phyloP scores from a whole-genome alignment of 1,284 basidiomycete genomes.

The Chiua sp. region DNA sequence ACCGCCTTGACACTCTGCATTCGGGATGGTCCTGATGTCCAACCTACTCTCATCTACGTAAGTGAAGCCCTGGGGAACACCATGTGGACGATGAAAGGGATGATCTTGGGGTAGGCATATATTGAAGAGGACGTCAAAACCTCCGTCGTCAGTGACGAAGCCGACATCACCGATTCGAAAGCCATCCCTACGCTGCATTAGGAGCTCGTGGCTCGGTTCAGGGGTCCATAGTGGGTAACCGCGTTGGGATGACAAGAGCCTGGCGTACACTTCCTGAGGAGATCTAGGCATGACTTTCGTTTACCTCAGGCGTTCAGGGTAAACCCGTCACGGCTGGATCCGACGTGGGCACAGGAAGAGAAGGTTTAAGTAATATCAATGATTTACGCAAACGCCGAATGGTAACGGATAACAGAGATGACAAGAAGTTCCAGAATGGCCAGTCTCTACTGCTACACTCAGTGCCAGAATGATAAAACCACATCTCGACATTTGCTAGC shows the following conservation, averaged over 20 bases:
- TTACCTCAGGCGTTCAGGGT: too few species aligned
- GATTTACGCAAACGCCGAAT: too few species aligned
- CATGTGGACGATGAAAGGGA: conserved; percentile 14
- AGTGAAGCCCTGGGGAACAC: conserved; percentile 18
- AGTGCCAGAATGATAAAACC: neutral
- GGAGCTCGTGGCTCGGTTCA: conserved; percentile 22
- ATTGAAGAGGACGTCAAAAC: conserved; percentile 37
- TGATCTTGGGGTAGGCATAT: conserved; percentile 24
- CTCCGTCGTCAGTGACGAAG: conserved; percentile 22
- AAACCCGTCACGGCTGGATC: neutral
- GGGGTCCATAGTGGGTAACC: conserved; percentile 37
- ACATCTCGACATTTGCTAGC: neutral
- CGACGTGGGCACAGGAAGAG: neutral
- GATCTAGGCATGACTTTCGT: conserved; percentile 3
- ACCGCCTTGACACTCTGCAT: conserved; percentile 2
- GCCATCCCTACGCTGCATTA: conserved; percentile 21
- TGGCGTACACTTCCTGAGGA: conserved; percentile 16
- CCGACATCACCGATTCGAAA: conserved; percentile 22
- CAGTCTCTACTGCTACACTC: too few species aligned
- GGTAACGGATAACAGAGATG: neutral
- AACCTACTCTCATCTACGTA: neutral
- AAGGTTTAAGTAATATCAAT: too few species aligned
- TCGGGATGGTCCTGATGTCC: conserved; percentile 8
- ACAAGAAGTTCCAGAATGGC: neutral
- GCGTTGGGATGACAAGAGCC: conserved; percentile 27